These are phyloP conservation scores for Cercospora sojina DNA, from an alignment of 2,329 filamentous ascomycete species.

Conservation along the genomic window DNA sequence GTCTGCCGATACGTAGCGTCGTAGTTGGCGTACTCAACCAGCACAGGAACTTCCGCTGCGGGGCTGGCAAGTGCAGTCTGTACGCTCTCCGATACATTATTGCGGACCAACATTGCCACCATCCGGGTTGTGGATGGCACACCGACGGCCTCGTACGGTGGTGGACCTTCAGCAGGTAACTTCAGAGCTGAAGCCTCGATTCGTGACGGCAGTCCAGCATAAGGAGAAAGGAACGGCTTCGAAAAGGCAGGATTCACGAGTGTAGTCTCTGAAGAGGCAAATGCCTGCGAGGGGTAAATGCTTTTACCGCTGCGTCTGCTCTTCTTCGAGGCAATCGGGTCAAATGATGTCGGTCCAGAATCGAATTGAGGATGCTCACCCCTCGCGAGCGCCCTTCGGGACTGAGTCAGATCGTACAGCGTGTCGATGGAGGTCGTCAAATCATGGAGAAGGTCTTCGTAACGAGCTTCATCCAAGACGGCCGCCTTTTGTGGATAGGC, in stretches of 20 bases:
- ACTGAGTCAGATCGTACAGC: slow-evolving; percentile 71
- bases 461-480: slow-evolving; percentile 63
- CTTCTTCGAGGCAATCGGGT: slow-evolving; percentile 13
- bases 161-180: slow-evolving; percentile 49
- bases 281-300: slow-evolving; percentile 27
- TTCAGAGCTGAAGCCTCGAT: slow-evolving; percentile 46
- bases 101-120: slow-evolving; percentile 44
- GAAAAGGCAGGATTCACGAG: slow-evolving; percentile 43
- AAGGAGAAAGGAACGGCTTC: slow-evolving; percentile 35
- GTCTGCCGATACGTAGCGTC: slow-evolving; percentile 50
- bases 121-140: slow-evolving; percentile 46
- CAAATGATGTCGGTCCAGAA: neutral
- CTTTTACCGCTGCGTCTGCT: slow-evolving; percentile 17
- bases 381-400: slow-evolving; percentile 51
- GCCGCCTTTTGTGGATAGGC: slow-evolving; percentile 48
- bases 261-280: slow-evolving; percentile 44
- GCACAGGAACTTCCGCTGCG: slow-evolving; percentile 51
- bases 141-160: slow-evolving; percentile 50
- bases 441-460: slow-evolving; percentile 72
- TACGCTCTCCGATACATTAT: slow-evolving; percentile 32
- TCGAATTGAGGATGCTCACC: slow-evolving; percentile 40
- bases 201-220: slow-evolving; percentile 44
- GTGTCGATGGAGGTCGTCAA: slow-evolving; percentile 77
- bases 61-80: slow-evolving; percentile 38
- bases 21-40: slow-evolving; percentile 67